Evolutionary conservation across 495 filamentous ascomycete species (phyloP).

Genomic region (Oleoguttula mirabilis): DNA sequence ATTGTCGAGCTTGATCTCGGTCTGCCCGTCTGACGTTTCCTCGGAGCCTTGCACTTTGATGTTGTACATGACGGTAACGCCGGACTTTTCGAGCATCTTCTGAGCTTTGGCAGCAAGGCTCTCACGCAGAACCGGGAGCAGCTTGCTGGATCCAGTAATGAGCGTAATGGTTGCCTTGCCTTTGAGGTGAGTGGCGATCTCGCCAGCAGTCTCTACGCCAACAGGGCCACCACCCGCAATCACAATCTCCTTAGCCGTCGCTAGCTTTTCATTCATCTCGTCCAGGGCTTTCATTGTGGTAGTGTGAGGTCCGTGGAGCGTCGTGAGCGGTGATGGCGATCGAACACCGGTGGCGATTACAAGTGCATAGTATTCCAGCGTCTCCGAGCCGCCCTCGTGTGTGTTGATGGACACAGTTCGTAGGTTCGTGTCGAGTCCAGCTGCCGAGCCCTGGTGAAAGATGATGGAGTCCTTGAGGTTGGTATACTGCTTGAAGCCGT

Average conservation of each 20-base stretch:
- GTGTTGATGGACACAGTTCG: constrained; percentile 26
- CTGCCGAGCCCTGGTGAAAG: constrained; percentile 33
- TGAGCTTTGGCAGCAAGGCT: constrained; percentile 32
- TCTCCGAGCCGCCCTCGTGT: constrained; percentile 6
- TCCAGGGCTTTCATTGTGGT: constrained; percentile 18
- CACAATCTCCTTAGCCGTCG: constrained; percentile 32
- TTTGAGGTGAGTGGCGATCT: constrained; percentile 31
- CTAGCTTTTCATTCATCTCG: constrained; percentile 20
- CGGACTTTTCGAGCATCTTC: constrained; percentile 32
- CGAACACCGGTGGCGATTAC: constrained; percentile 31
- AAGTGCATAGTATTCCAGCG: constrained; percentile 34
- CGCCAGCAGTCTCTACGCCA: constrained; percentile 49
- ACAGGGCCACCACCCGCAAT: constrained; percentile 53
- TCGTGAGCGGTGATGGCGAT: constrained; percentile 22
- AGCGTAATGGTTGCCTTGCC: constrained; percentile 36
- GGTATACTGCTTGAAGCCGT: constrained; percentile 29
- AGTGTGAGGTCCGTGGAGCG: constrained; percentile 23
- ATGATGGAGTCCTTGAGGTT: constrained; percentile 15
- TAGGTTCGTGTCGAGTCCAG: constrained; percentile 24
- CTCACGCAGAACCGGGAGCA: constrained; percentile 36
- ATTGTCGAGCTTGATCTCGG: constrained; percentile 25
- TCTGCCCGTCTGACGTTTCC: constrained; percentile 20
- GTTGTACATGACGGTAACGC: constrained; percentile 36
- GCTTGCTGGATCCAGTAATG: constrained; percentile 30
- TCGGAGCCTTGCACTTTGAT: constrained; percentile 21